Percentiles rank a stretch among this genome's conserved stretches.
Evolutionary conservation across 2,329 filamentous ascomycete species (phyloP).

Genomic region (Parasarocladium wereldwijsianum): DNA sequence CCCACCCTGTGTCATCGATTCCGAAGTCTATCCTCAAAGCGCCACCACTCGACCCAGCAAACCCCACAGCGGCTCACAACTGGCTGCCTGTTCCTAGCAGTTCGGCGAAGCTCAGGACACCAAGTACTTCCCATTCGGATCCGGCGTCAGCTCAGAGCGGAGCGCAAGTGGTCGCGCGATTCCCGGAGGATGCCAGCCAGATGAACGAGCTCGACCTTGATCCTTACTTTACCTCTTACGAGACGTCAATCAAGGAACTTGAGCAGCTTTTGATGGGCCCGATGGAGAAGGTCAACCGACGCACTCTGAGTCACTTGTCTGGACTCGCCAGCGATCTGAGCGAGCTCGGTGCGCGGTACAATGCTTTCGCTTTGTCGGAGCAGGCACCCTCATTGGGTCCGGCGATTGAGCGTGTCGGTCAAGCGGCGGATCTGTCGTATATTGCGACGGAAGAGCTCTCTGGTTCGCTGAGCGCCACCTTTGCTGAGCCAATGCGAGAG

Average conservation of each 20-base stretch:
- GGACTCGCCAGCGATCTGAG: conserved; percentile 76
- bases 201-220: conserved; percentile 84
- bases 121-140: conserved; percentile 19
- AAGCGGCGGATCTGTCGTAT: conserved; percentile 91
- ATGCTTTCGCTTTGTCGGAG: conserved; percentile 91
- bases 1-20: conserved; percentile 77
- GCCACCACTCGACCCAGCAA: conserved; percentile 89
- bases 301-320: conserved; percentile 74
- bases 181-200: conserved; percentile 63
- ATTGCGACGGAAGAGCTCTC: conserved; percentile 90
- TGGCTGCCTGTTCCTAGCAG: conserved; percentile 75
- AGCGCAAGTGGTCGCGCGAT: conserved; percentile 56
- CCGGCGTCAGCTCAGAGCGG: conserved; percentile 23
- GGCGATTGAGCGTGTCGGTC: conserved; percentile 86
- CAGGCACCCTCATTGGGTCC: conserved; percentile 76
- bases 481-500: conserved; percentile 95
- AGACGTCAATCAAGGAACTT: conserved; percentile 80
- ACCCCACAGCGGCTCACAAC: conserved; percentile 72
- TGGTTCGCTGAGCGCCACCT: conserved; percentile 74
- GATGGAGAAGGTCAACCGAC: conserved; percentile 92
- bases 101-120: conserved; percentile 71
- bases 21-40: conserved; percentile 91
- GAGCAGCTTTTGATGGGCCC: conserved; percentile 79
- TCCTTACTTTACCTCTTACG: conserved; percentile 89
- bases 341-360: conserved; percentile 89